Conservation (phyloP, 352 stramenopile species). For the Pythium plurisporium region DNA sequence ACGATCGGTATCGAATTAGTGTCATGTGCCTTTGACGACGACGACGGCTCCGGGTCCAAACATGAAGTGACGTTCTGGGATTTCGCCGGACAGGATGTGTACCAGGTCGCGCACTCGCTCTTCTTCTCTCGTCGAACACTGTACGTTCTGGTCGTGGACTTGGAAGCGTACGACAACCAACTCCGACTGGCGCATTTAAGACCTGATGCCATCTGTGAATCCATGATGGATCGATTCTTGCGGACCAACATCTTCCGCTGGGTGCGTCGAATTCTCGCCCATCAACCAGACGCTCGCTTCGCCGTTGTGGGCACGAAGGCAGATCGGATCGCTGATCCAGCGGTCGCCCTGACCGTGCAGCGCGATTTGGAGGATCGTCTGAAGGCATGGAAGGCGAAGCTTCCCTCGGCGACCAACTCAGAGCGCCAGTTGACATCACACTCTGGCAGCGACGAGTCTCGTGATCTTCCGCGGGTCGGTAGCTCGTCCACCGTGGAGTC, state of each 20-base stretch:
- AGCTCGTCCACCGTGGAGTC: no score
- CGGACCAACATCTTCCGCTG: slow-evolving; percentile 12
- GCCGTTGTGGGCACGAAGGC: slow-evolving; percentile 15
- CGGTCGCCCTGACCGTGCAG: neutral
- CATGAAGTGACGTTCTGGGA: slow-evolving; percentile 9
- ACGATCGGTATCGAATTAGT: neutral
- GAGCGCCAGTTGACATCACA: no score
- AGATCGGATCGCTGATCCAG: neutral
- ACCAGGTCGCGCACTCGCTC: neutral
- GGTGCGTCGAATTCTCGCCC: slow-evolving; percentile 13
- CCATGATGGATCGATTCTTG: slow-evolving; percentile 4
- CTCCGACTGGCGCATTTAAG: neutral
- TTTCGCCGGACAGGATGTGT: slow-evolving; percentile 7
- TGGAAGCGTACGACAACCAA: neutral
- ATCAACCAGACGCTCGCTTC: slow-evolving; percentile 16
- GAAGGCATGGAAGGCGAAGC: neutral
- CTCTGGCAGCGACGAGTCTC: no score
- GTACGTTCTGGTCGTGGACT: slow-evolving; percentile 4
- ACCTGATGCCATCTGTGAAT: neutral
- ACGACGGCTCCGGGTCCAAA: neutral
- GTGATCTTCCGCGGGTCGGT: no score
- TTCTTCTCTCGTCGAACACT: slow-evolving; percentile 7
- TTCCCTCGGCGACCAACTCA: no score
- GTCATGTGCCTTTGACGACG: neutral
- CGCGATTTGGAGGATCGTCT: neutral